Evolutionary conservation across 2,329 filamentous ascomycete genomes (phyloP), one percentile per base, ranked within the genome.

Genomic region (Ceratocystis huliohia): DNA sequence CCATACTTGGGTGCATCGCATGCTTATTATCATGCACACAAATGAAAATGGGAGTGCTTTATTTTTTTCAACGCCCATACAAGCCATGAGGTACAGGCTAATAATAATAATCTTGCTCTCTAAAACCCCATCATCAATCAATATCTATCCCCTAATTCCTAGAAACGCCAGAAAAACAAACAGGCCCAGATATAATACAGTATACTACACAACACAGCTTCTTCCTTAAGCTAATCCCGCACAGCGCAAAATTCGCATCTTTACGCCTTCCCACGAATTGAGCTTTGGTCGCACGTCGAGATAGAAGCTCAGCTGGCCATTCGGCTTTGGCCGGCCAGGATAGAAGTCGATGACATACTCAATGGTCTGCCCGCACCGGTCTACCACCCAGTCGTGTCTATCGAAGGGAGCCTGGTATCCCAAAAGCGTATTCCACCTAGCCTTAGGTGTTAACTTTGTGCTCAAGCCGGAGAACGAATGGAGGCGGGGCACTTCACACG

Each of bases 331-430:
- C 5, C 82, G 79, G 0, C 94, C 94, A 4, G 91, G 86, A 74
- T 99, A 99, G 72, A 99, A 99, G 76, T 99, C 94, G 75, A 99
- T 99, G 48, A 99, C 88, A 74, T 99, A 99, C 72, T 97, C 94
- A 62, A 99, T 78, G 72, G 84, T 84, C 22, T 80, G 87, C 37
- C 89, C 93, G 74, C 94, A 97, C 64, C 94, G 82, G 76, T 99
- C 92, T 45, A 99, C 87, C 28, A 96, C 86, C 94, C 94, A 99
- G 75, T 99, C 94, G 75, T 99, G 94, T 33, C 94, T 82, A 77
- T 99, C 94, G 75, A 99, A 99, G 1, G 94, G 94, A 65, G 87
- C 81, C 68, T 88, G 87, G 75, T 96, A 97, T n/a, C 94, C 94
- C 65, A 96, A 77, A 67, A 91, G 76, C 3, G 86, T 89, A 75